Evolutionary conservation across 1,139 yeast species (phyloP), one percentile per base, ranked within the genome.

Genomic region (Arxiozyma bovina): DNA sequence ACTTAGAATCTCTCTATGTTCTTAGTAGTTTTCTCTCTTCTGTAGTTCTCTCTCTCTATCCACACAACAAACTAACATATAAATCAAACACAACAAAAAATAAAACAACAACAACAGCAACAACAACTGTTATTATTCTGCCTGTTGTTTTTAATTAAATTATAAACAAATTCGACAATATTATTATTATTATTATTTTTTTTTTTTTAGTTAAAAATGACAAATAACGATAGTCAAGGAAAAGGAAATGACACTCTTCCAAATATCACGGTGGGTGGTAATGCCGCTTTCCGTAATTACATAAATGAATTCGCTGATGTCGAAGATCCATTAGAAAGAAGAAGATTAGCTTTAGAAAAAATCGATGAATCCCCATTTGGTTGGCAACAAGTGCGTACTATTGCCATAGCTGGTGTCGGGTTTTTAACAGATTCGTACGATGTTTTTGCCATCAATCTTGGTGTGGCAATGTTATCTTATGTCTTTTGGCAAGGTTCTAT

Each of bases 341-440:
- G 95, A 76, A 81, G 95, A 75, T 76, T 88, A 65, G 96, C 96
- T 44, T 77, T 88, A 66, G 94, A 87, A 71, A 88, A 87, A 69
- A 87, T 89, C 63, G 96, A 89, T 71, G 83, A 85, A 64, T 89
- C 91, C 53, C 75, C 80, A 1, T 89, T 89, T 64, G 90, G 95
- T 55, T 86, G 94, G 95, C 85, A 89, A 68, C 96, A 88, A 68
- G 72, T 88, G 55, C 83, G 90, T 72, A 89, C 93, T 77, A 87
- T 89, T 67, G 67, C 82, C 73, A 90, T 89, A 70, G 96, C 96
- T 42, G 96, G 96, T 77, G 95, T 88, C 60, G 96, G 96, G 70
- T 89, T 89, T 80, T 73, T 89, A 74, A 88, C 96, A 27, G 96
- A 89, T 74, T 84, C 96, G 55, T 89, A 88, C 73, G 96, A 89